Base-by-base conservation (phyloP, 768 basidiomycete species). In the Mycena pura region DNA sequence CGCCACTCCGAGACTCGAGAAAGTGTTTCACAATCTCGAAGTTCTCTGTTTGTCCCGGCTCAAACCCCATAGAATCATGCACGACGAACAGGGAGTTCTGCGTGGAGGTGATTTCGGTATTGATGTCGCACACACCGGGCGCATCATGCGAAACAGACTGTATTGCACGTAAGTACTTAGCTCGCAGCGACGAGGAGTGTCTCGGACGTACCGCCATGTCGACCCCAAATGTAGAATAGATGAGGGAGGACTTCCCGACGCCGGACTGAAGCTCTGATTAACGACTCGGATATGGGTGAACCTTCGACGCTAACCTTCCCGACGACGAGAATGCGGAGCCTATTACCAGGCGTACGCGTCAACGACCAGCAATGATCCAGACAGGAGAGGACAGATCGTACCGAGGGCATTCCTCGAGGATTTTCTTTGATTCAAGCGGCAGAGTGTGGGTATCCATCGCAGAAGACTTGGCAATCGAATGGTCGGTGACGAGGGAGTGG, bases 11-110 rank as follows among this genome's bases (percentile, higher is more conserved):
- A 21, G n/a, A 15, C 4, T 6, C 21, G 39, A 52, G n/a, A 52
- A 52, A 52, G 1, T 2, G 10, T 41, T 40, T 52, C n/a, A 41
- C 39, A 28, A 8, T 28, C 32, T 41, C 9, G 15, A 53, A 21
- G 21, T 43, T 53, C 3, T 53, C 22, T 9, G 22, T 21, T 25
- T 52, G 13, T 25, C 39, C 51, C 6, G 51, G 54, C 54, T 56
- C 54, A 36, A 46, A 56, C 21, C 44, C 54, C 54, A 36, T 38
- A 24, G 54, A 56, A 38, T 56, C 54, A 44, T 56, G 44, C 10
- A 56, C 5, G 24, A 56, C 25, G 32, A 56, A 56, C 15, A 22
- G 54, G 17, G 54, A 28, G 27, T 56, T 56, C 24, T 46, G 54
- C 25, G 32, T 15, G 9, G 43, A 46, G 14, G 3, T 14, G 29